Conservation (phyloP, 352 stramenopile species). For the Pythium aquatile region DNA sequence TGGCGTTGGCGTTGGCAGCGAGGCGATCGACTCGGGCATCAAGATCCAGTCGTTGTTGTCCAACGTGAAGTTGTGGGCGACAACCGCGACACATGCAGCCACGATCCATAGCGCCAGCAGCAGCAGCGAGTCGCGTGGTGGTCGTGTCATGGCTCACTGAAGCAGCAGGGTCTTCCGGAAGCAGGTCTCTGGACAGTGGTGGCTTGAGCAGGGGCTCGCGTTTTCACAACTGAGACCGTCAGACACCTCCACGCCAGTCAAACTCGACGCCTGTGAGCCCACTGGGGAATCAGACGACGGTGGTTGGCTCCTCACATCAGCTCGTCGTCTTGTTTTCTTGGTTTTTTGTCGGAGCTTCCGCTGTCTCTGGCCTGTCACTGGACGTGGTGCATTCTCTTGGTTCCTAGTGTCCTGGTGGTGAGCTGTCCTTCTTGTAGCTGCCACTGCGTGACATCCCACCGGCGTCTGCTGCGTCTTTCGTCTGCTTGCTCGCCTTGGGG, state of each 20-base stretch:
- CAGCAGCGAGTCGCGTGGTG: background rate
- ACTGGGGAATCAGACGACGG: too few relatives aligned
- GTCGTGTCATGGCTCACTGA: background rate
- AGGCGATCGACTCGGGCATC: background rate
- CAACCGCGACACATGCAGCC: background rate
- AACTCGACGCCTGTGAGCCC: too few relatives aligned
- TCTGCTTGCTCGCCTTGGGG: conserved; percentile 10
- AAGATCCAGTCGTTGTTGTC: background rate
- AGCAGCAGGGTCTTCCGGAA: background rate
- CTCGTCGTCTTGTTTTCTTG: too few relatives aligned
- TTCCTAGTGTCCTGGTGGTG: background rate
- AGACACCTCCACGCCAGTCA: background rate
- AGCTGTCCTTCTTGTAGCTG: conserved; percentile 15
- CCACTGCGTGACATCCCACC: background rate
- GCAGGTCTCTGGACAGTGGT: background rate
- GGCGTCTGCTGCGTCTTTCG: background rate
- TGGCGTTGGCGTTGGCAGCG: conserved; percentile 3
- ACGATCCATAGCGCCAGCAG: background rate
- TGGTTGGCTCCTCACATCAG: too few relatives aligned
- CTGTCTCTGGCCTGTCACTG: too few relatives aligned
- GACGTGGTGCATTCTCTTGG: too few relatives aligned
- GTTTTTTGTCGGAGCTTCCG: too few relatives aligned
- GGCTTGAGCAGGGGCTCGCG: background rate
- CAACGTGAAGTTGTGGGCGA: background rate
- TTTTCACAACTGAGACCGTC: conserved; percentile 3